Base-by-base conservation (phyloP, 495 filamentous ascomycete species). In the Aspergillus sclerotiicarbonarius region DNA sequence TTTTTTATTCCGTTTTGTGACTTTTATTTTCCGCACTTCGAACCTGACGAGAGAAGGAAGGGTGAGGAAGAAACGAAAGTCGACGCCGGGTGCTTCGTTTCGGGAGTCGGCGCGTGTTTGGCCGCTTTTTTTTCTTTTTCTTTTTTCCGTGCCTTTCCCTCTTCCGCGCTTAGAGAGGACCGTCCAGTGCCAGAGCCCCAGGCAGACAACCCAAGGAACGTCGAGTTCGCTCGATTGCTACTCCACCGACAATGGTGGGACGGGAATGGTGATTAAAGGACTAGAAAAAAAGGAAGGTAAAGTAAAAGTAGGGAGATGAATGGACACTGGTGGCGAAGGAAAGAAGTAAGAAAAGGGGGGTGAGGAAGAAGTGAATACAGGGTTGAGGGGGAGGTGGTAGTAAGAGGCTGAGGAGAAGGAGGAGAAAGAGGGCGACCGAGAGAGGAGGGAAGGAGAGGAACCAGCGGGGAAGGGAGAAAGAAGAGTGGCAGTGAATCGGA, bases 331-430 rank as follows among this genome's bases (percentile, higher is more conserved):
- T 21, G 10, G 32, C 3, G 33, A 61, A 45, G 32, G 37, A 50
- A 59, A 57, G 18, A 49, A 51, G 43, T 43, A 57, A 51, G 50
- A 57, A 56, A 56, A 59, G 25, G 47, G 44, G 59, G 51, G 45
- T 39, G 57, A 57, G 54, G 58, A 63, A 62, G 53, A 58, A 51
- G 37, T 31, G 47, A 50, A 16, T 21, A 16, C 15, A 8, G 18
- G 29, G n/a, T 29, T 31, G 56, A 62, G 51, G 62, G 59, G 60
- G 59, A 66, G 70, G 63, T 62, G 70, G 59, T 35, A 64, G 62
- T 65, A 64, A 59, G 62, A 65, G 33, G 60, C 68, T 60, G 50
- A 63, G 43, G 56, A 53, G 62, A 64, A 62, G 60, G 52, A 62
- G 58, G 61, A 56, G 62, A 59, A 53, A 49, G 63, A 53, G 56